Base-by-base conservation (phyloP, 2,329 filamentous ascomycete genomes). In the Tolypocladium inflatum region DNA sequence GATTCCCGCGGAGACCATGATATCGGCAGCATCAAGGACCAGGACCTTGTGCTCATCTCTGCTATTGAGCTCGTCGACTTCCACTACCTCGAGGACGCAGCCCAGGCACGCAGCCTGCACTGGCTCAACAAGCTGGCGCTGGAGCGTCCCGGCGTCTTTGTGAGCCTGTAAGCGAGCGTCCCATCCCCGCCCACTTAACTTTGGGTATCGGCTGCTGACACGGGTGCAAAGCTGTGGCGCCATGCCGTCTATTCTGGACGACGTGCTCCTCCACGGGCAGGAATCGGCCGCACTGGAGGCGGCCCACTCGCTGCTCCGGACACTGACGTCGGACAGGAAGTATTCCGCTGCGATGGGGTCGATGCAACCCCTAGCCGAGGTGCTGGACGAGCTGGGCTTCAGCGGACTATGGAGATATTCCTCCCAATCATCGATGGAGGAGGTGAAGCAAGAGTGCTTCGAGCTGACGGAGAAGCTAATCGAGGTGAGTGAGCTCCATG, bases 51-150 rank as follows among this genome's bases (percentile, higher is more conserved):
- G 19, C 75, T 88, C 7, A 84, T 82, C 60, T 82, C 82, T 3
- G 83, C 82, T 1, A 84, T 88, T 57, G 80, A 82, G 65, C 74
- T 88, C 48, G 80, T 88, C 11, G 86, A 89, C 66, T 88, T 89
- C 64, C 80, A 82, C 58, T 81, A 81, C 58, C 72, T 87, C 9
- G 85, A 88, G 58, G 84, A 88, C 58, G 74, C 75, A 2, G 77
- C 85, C 21, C 85, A 88, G 66, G 79, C 80, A 50, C 77, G 83
- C 17, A 81, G 77, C 19, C 71, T 89, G 3, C 67, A 74, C 19
- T 87, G 85, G 82, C 74, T 89, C 41, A 82, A 81, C 55, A 74
- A 80, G 55, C 69, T 88, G 35, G 83, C 84, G 3, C 64, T 68
- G 11, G 74, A 74, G 23, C 74, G 85, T 26, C 82, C 84, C 3